phyloP scores from a whole-genome alignment of 2,329 filamentous ascomycete species.

The Cladosporium oxysporum region DNA sequence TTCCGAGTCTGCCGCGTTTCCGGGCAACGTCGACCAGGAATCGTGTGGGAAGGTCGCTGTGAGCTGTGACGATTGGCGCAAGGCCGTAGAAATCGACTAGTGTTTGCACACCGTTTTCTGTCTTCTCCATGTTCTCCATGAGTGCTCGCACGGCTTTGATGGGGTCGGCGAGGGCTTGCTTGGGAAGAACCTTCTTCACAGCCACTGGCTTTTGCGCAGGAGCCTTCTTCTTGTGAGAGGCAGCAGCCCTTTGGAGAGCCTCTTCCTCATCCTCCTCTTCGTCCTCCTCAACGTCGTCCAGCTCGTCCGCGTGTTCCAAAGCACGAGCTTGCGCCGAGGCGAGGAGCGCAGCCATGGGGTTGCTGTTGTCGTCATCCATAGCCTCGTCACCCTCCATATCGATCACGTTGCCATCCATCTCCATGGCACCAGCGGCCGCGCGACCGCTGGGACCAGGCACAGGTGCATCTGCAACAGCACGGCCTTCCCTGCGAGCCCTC shows the following conservation, averaged over 20 bases:
- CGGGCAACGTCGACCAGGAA: conserved; percentile 94
- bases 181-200: conserved; percentile 74
- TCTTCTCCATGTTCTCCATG: conserved; percentile 74
- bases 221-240: conserved; percentile 20
- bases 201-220: conserved; percentile 17
- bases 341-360: conserved; percentile 89
- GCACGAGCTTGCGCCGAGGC: conserved; percentile 81
- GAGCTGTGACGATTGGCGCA: conserved; percentile 68
- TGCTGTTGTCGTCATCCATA: conserved; percentile 66
- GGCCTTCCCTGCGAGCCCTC: conserved; percentile 45
- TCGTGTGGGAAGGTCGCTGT: conserved; percentile 79
- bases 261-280: conserved; percentile 52
- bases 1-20: conserved; percentile 84
- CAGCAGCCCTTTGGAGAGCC: conserved; percentile 32
- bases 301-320: conserved; percentile 63
- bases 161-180: conserved; percentile 91
- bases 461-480: conserved; percentile 35
- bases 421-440: conserved; percentile 46
- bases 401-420: conserved; percentile 54
- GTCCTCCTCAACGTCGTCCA: conserved; percentile 60
- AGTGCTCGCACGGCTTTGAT: conserved; percentile 82
- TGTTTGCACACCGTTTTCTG: conserved; percentile 73
- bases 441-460: conserved; percentile 40
- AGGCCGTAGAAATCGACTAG: conserved; percentile 83
- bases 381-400: conserved; percentile 55